These are phyloP conservation scores for Cercospora beticola DNA, from an alignment of 2,329 filamentous ascomycete species.

Conservation along the genomic window DNA sequence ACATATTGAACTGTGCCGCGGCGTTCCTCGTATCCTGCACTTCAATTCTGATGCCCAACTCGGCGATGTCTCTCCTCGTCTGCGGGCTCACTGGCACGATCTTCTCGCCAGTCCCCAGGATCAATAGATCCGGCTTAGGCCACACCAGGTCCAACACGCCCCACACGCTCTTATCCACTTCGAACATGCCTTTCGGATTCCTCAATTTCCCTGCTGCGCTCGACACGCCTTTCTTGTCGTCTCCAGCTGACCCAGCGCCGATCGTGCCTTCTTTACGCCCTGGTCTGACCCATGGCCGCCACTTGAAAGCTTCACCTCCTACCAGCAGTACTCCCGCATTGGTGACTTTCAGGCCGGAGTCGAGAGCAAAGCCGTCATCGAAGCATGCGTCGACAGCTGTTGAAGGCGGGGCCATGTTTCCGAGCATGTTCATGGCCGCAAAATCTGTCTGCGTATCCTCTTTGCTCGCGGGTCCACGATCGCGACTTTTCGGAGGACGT, in stretches of 20 bases:
- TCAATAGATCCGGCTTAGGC: slow-evolving; percentile 90
- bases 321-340: slow-evolving; percentile 74
- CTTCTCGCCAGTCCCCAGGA: slow-evolving; percentile 78
- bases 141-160: slow-evolving; percentile 74
- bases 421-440: slow-evolving; percentile 72
- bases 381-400: slow-evolving; percentile 83
- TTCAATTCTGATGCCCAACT: slow-evolving; percentile 81
- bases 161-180: slow-evolving; percentile 69
- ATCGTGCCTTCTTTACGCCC: slow-evolving; percentile 39
- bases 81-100: slow-evolving; percentile 75
- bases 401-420: slow-evolving; percentile 70
- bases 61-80: slow-evolving; percentile 69
- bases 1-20: slow-evolving; percentile 87
- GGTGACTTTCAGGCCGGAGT: slow-evolving; percentile 71
- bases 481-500: slow-evolving; percentile 47
- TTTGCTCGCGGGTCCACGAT: slow-evolving; percentile 60
- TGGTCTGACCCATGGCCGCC: slow-evolving; percentile 73
- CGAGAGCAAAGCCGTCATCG: slow-evolving; percentile 79
- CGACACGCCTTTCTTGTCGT: slow-evolving; percentile 37
- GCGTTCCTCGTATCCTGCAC: slow-evolving; percentile 91
- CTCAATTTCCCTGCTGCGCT: slow-evolving; percentile 52
- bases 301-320: slow-evolving; percentile 82
- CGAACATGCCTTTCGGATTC: slow-evolving; percentile 79
- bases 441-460: slow-evolving; percentile 73
- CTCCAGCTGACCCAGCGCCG: slow-evolving; percentile 40